A percentile compares a stretch with the other conserved stretches of the same genome.
These are phyloP conservation scores for Colletotrichum tamarilloi DNA, from an alignment of 2,329 filamentous ascomycete genomes.

Conservation along the genomic window DNA sequence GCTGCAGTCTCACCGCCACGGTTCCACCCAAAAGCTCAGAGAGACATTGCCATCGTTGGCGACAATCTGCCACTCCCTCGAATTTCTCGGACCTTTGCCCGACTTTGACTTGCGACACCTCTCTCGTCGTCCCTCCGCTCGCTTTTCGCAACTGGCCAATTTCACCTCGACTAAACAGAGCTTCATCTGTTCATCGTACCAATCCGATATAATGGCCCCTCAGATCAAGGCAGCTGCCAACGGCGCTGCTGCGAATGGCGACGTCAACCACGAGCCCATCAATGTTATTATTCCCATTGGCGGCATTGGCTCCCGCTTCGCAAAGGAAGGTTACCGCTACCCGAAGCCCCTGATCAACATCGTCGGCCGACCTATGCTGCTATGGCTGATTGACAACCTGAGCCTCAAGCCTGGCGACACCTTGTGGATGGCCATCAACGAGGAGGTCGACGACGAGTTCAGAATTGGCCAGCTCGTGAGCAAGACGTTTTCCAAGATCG, in stretches of 20 bases:
- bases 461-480: slow-evolving; percentile 42
- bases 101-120: slow-evolving; percentile 5
- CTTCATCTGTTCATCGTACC: not conserved
- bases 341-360: slow-evolving; percentile 47
- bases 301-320: slow-evolving; percentile 45
- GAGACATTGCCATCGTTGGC: slow-evolving; percentile 22
- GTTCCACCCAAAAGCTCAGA: not conserved
- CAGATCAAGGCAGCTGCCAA: slow-evolving; percentile 21
- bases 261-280: slow-evolving; percentile 38
- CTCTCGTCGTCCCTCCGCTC: not conserved
- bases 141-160: not conserved
- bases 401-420: slow-evolving; percentile 40
- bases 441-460: slow-evolving; percentile 44
- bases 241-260: slow-evolving; percentile 24
- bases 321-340: slow-evolving; percentile 44
- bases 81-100: not conserved
- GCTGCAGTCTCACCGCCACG: slow-evolving; percentile 21
- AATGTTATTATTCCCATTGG: slow-evolving; percentile 47
- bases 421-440: slow-evolving; percentile 45
- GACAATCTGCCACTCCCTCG: slow-evolving; percentile 2
- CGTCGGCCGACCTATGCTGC: slow-evolving; percentile 44
- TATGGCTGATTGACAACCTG: slow-evolving; percentile 45
- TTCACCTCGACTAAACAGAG: not conserved
- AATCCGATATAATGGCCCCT: slow-evolving; percentile 22
- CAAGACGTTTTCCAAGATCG: slow-evolving; percentile 41